Conservation (phyloP, 257 asterid genomes). For the Jacaranda mimosifolia region DNA sequence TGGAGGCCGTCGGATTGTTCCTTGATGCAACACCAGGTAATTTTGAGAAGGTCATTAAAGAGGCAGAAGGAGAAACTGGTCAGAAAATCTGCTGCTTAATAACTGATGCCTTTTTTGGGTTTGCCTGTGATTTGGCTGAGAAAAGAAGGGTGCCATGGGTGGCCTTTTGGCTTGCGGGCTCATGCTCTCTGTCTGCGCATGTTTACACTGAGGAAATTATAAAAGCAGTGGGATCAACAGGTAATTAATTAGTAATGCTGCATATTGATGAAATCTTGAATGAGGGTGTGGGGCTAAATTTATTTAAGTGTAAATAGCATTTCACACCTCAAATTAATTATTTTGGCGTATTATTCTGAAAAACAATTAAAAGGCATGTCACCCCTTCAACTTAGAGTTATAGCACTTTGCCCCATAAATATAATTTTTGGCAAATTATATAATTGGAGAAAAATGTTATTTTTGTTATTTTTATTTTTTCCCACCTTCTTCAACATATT, state of each 20-base stretch:
- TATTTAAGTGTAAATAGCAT: too few species aligned
- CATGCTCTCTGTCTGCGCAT: slow-evolving; percentile 64
- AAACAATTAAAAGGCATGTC: too few species aligned
- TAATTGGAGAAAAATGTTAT: too few species aligned
- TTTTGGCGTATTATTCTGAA: too few species aligned
- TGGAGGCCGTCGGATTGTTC: slow-evolving; percentile 58
- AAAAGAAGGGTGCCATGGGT: slow-evolving; percentile 69
- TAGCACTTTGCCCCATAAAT: too few species aligned
- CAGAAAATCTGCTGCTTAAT: slow-evolving; percentile 53
- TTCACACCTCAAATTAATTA: too few species aligned
- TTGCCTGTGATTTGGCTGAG: slow-evolving; percentile 64
- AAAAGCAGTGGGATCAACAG: slow-evolving; percentile 30
- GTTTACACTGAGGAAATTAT: slow-evolving; percentile 57
- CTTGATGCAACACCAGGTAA: slow-evolving; percentile 61
- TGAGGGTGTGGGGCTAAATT: too few species aligned
- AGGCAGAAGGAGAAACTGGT: slow-evolving; percentile 59
- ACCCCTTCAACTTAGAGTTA: too few species aligned
- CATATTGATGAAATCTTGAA: too few species aligned
- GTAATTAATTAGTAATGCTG: slow-evolving; percentile 12
- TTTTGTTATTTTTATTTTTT: too few species aligned
- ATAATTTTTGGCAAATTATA: too few species aligned
- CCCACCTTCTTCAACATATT: too few species aligned
- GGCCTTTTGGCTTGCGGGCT: slow-evolving; percentile 67
- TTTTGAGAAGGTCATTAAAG: slow-evolving; percentile 52
- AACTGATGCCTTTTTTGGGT: slow-evolving; percentile 73